phyloP scores from a whole-genome alignment of 2,329 filamentous ascomycete genomes.

The Cordyceps fumosorosea region DNA sequence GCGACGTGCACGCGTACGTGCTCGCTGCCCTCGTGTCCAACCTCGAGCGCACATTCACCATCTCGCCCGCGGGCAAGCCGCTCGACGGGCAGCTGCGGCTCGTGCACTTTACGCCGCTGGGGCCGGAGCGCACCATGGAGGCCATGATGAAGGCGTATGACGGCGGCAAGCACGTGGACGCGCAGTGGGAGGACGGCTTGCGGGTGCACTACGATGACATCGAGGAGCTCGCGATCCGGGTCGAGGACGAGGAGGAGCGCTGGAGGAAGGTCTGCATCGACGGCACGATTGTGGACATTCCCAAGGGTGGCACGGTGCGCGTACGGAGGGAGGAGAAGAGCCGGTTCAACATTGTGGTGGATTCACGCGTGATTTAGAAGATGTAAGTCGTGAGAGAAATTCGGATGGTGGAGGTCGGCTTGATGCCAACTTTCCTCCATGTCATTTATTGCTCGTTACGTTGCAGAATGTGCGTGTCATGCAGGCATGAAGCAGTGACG shows the following conservation, averaged over 20 bases:
- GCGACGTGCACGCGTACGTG: constrained; percentile 63
- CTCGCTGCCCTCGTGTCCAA: constrained; percentile 72
- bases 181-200: constrained; percentile 44
- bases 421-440: not conserved
- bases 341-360: constrained; percentile 39
- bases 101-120: constrained; percentile 66
- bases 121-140: constrained; percentile 62
- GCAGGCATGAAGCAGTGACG: not conserved
- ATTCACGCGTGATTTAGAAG: constrained; percentile 16
- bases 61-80: constrained; percentile 66
- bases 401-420: no score
- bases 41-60: constrained; percentile 73
- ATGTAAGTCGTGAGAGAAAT: not conserved
- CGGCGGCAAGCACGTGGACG: constrained; percentile 47
- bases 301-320: constrained; percentile 63
- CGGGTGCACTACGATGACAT: constrained; percentile 66
- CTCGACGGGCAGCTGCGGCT: constrained; percentile 65
- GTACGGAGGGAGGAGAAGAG: constrained; percentile 43
- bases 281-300: constrained; percentile 74
- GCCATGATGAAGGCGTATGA: constrained; percentile 65
- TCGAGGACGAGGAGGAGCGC: constrained; percentile 58
- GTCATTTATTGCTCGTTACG: not conserved
- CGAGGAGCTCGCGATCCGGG: constrained; percentile 58
- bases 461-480: not conserved
- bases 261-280: constrained; percentile 92